These are phyloP conservation scores for Theileria parva DNA, from an alignment of 169 alveolate genomes.

Conservation along the genomic window DNA sequence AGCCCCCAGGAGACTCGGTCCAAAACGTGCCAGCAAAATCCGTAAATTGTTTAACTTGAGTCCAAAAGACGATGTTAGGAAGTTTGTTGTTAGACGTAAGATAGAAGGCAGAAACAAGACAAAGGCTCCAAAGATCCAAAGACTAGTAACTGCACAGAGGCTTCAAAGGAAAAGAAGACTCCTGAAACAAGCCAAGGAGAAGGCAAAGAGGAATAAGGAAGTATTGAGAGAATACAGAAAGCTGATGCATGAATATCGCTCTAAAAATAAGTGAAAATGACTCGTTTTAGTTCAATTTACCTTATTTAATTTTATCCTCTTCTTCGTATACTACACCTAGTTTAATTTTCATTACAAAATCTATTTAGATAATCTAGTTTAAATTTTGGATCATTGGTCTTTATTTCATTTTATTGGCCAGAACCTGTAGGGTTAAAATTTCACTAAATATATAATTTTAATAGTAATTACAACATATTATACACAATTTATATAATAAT, in stretches of 20 bases:
- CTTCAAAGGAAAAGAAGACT: slow-evolving; percentile 93
- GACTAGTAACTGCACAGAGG: slow-evolving; percentile 98
- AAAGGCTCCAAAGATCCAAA: slow-evolving; percentile 98
- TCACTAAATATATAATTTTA: not conserved
- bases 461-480: not conserved
- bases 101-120: slow-evolving; percentile 88
- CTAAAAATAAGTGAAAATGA: slow-evolving; percentile 13
- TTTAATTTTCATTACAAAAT: not conserved
- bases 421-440: slow-evolving; percentile 11
- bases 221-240: slow-evolving; percentile 74
- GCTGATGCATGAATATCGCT: slow-evolving; percentile 67
- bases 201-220: slow-evolving; percentile 73
- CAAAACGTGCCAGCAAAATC: slow-evolving; percentile 98
- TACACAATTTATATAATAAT: not conserved
- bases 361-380: not conserved
- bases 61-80: slow-evolving; percentile 93
- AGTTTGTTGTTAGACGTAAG: slow-evolving; percentile 89
- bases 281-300: not conserved
- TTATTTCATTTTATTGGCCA: not conserved
- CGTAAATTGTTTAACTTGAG: slow-evolving; percentile 94
- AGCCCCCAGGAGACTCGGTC: slow-evolving; percentile 98
- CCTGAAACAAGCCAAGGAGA: slow-evolving; percentile 70
- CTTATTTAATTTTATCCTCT: not conserved
- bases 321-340: not conserved
- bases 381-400: not conserved